Percentiles rank a stretch among this genome's conserved stretches.
phyloP scores from a whole-genome alignment of 1,284 basidiomycete species.

The Kwoniella shivajii region DNA sequence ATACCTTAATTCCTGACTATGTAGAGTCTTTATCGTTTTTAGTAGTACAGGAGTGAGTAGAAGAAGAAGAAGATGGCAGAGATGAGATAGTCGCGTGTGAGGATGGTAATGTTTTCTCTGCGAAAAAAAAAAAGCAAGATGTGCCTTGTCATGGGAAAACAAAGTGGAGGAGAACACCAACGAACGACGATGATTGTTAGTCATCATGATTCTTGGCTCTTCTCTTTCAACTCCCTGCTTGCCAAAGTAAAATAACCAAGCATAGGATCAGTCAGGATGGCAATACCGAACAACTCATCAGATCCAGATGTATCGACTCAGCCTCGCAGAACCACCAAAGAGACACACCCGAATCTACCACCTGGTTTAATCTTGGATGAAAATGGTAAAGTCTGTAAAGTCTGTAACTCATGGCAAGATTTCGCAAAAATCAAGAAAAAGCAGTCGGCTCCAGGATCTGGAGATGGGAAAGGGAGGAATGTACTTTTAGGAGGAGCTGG shows the following conservation, averaged over 20 bases:
- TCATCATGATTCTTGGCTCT: too few species aligned
- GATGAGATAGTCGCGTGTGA: too few species aligned
- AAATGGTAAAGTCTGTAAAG: slow-evolving; percentile 91
- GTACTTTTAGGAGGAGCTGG: slow-evolving; percentile 13
- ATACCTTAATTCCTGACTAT: too few species aligned
- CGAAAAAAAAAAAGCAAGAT: too few species aligned
- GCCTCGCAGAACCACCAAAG: slow-evolving; percentile 44
- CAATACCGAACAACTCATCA: neutral
- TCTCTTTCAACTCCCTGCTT: too few species aligned
- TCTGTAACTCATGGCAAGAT: slow-evolving; percentile 76
- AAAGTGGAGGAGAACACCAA: too few species aligned
- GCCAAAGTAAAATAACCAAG: neutral
- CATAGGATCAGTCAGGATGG: neutral
- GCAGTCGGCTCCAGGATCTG: neutral
- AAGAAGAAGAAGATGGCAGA: too few species aligned
- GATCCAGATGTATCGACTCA: slow-evolving; percentile 6
- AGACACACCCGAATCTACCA: slow-evolving; percentile 57
- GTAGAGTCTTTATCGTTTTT: too few species aligned
- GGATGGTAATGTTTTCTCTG: too few species aligned
- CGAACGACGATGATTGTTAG: too few species aligned
- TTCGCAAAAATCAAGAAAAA: slow-evolving; percentile 62
- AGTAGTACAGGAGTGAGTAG: too few species aligned
- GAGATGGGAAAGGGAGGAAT: slow-evolving; percentile 17
- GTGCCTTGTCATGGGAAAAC: too few species aligned
- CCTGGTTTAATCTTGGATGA: slow-evolving; percentile 83